These are phyloP conservation scores for Gloeostereum incarnatum DNA, from an alignment of 768 basidiomycete genomes.

Conservation along the genomic window DNA sequence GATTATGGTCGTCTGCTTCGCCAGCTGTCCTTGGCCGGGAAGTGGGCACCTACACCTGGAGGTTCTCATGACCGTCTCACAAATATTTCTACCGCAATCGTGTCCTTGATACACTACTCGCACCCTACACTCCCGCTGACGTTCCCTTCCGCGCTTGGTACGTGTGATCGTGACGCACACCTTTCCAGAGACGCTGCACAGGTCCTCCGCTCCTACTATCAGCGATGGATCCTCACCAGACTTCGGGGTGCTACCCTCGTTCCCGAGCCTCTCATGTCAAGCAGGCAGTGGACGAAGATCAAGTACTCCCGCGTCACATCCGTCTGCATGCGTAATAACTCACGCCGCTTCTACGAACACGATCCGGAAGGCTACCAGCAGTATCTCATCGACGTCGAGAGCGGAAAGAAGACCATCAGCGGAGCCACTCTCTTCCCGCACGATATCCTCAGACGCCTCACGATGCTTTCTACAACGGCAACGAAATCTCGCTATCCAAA, in stretches of 20 bases:
- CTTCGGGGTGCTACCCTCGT: constrained; percentile 35
- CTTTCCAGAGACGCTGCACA: constrained; percentile 16
- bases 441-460: constrained; percentile 37
- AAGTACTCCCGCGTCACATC: constrained; percentile 51
- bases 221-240: constrained; percentile 49
- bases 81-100: constrained; percentile 57
- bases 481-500: constrained; percentile 5
- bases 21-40: constrained; percentile 47
- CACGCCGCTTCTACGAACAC: constrained; percentile 41
- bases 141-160: constrained; percentile 23
- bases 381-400: constrained; percentile 49
- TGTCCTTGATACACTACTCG: constrained; percentile 36
- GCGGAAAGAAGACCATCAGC: constrained; percentile 44
- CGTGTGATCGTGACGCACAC: constrained; percentile 12
- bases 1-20: constrained; percentile 23
- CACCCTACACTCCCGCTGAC: constrained; percentile 15
- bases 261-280: constrained; percentile 56
- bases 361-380: constrained; percentile 49
- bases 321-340: constrained; percentile 53
- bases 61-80: constrained; percentile 53
- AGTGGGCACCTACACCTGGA: constrained; percentile 62
- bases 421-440: constrained; percentile 66
- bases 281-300: constrained; percentile 49
- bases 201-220: constrained; percentile 46
- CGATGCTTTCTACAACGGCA: constrained; percentile 1